Base-by-base conservation (phyloP, 805 yeast species). In the Yarrowia bubula region DNA sequence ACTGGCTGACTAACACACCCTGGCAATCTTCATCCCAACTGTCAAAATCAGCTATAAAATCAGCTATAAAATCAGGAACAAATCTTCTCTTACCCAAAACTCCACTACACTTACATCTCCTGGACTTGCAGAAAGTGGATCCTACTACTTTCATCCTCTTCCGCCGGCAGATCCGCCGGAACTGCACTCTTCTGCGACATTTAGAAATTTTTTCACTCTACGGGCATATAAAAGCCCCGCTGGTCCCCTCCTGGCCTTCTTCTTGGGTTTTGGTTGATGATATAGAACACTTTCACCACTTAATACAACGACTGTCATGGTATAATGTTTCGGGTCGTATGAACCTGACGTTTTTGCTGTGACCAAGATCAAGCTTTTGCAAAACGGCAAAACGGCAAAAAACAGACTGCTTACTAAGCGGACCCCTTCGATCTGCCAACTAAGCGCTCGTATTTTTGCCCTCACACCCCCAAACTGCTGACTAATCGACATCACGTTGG, bases 191-290 rank as follows among this genome's bases (percentile, higher is more conserved):
- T 48, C 41, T 48, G 55, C 55, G 55, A 48, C 55, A 48, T 48
- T 35, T 17, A 48, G 55, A 48, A 48, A 18, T 35, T 48, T 48
- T 48, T 48, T 35, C 55, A 17, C 55, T 35, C 31, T 41, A 13
- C 28, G 31, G 28, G 13, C 55, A 48, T 48, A 48, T 48, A 48
- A 32, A 48, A 33, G 55, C 55, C 13, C 7, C 39, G 4, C 7
- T 31, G 13, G 32, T 22, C 22, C 41, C 55, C 55, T 48, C 55
- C 41, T 41, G 32, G 31, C 55, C 18, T 48, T 48, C 55, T 18
- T 48, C 55, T 48, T 48, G 55, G 55, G 55, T 48, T 48, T 48
- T 33, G 55, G 41, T 48, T 48, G 55, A 48, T 48, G 55, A 48
- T 48, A 48, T 48, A 48, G 55, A 48, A 48, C 55, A 48, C 55